Evolutionary conservation across 2,329 filamentous ascomycete species (phyloP).

Genomic region (Botrytis medusae): DNA sequence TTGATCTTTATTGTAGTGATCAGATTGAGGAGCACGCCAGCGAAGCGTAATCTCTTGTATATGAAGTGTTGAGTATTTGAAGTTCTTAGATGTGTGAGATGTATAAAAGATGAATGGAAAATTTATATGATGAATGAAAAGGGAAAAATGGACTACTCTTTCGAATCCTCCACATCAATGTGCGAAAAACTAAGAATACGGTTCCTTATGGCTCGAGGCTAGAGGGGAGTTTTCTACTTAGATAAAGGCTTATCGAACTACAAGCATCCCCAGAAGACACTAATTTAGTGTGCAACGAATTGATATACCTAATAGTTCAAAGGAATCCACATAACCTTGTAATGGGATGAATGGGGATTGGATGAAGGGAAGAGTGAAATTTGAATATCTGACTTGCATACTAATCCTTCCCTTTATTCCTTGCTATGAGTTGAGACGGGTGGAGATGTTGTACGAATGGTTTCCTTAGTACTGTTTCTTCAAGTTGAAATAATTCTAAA

Average conservation of each 20-base stretch:
- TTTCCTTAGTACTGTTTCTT: neutral
- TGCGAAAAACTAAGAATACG: slow-evolving; percentile 3
- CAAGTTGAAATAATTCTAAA: neutral
- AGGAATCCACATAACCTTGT: neutral
- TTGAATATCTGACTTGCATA: slow-evolving; percentile 9
- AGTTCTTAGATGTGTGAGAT: neutral
- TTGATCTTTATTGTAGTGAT: neutral
- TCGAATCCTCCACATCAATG: neutral
- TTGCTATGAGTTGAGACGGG: neutral
- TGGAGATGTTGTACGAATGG: neutral
- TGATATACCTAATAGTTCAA: neutral
- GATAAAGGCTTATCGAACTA: slow-evolving; percentile 5
- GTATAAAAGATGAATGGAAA: neutral
- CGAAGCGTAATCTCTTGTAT: neutral
- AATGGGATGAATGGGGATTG: neutral
- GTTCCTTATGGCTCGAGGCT: neutral
- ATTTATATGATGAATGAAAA: neutral
- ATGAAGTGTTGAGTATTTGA: neutral
- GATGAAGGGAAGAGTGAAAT: neutral
- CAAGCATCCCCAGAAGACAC: neutral
- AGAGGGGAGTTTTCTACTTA: neutral
- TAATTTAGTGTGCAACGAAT: neutral
- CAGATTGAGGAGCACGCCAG: neutral
- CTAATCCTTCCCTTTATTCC: neutral
- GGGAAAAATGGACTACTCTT: neutral